Base-by-base conservation (phyloP, 2,329 filamentous ascomycete species). In the Xylaria arbuscula region DNA sequence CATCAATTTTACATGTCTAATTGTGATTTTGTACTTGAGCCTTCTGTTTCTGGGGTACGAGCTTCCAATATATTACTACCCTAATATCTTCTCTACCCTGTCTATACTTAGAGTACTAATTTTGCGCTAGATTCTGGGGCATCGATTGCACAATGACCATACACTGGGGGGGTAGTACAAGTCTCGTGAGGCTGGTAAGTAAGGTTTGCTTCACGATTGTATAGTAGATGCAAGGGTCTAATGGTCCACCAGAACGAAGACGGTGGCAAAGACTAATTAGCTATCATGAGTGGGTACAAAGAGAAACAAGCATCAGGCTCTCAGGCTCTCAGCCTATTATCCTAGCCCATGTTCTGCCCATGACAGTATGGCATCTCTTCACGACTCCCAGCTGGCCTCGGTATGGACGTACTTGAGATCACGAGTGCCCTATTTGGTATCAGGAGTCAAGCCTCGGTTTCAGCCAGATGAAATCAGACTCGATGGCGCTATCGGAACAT, bases 241-340 rank as follows among this genome's bases (percentile, higher is more conserved):
- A 36, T 38, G 28, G 62, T 28, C 61, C 40, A 55, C 34, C 3
- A 47, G 51, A 57, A 17, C 38, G 36, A 42, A 53, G 48, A 47
- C 34, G 22, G 11, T 57, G 11, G 28, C 22, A 53, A 59, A 51
- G 48, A 48, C 54, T 60, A 66, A 69, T 66, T 69, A 62, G 59
- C 63, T 38, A 38, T 5, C 11, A 19, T 57, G 15, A 45, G 57
- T 40, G 62, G 66, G 24, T 28, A 58, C 54, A 48, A 24, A 19
- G 28, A 24, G 48, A 48, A 62, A 8, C 34, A 64, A 36, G 38
- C 1, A 11, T 38, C n/a, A 50, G 32, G 59, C 28, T 32, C 47
- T 57, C 36, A 36, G 34, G 34, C 38, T 45, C 56, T 62, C 38
- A 42, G n/a, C 38, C 28, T 59, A 28, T 40, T 58, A 15, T 40